These are phyloP conservation scores for Wickerhamomyces canadensis DNA, from an alignment of 805 yeast genomes.

Conservation along the genomic window DNA sequence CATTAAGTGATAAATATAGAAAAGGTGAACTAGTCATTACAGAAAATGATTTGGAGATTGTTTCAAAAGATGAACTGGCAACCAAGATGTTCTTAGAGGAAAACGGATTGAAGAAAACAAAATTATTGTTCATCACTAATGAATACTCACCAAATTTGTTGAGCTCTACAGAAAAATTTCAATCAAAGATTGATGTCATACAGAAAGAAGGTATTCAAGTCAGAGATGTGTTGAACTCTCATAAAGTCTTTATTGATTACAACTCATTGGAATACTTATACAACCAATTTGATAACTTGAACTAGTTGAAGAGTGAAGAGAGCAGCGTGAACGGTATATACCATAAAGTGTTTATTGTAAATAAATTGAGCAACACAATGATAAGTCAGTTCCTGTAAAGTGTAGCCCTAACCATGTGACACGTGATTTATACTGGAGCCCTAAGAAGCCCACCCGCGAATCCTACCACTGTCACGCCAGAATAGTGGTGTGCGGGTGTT, in stretches of 20 bases:
- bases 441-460: background rate
- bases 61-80: conserved; percentile 36
- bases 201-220: conserved; percentile 77
- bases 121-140: conserved; percentile 64
- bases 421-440: background rate
- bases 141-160: conserved; percentile 54
- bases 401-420: background rate
- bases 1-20: conserved; percentile 76
- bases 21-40: conserved; percentile 66
- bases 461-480: too few relatives aligned
- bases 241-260: conserved; percentile 67
- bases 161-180: conserved; percentile 47
- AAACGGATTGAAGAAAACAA: conserved; percentile 45
- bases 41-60: conserved; percentile 38
- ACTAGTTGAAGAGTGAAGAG: too few relatives aligned
- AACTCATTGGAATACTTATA: conserved; percentile 63
- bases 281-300: conserved; percentile 7
- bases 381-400: too few relatives aligned
- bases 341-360: too few relatives aligned
- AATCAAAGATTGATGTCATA: conserved; percentile 54
- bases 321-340: too few relatives aligned
- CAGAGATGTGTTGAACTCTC: conserved; percentile 76
- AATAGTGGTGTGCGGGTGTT: too few relatives aligned
- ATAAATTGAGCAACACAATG: too few relatives aligned
- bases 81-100: conserved; percentile 43